Percentiles rank a stretch among this genome's conserved stretches.
Conservation (phyloP, 179 eudicot genomes). For the Camellia oleifera region DNA sequence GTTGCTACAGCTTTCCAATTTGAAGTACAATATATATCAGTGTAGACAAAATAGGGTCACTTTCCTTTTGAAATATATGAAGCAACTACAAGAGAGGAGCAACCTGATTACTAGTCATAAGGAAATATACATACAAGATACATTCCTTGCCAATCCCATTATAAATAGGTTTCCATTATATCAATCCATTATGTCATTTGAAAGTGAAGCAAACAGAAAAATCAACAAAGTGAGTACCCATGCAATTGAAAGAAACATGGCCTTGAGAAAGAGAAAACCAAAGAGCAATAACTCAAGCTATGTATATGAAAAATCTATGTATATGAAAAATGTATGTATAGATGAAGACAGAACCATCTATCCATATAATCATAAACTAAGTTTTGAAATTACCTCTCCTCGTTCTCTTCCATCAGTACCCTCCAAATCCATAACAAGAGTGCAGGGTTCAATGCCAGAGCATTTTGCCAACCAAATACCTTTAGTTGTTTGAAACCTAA, state of each 20-base stretch:
- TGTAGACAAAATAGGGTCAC: not conserved
- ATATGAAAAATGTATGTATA: not conserved
- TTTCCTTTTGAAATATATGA: not conserved
- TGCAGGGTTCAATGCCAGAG: conserved; percentile 64
- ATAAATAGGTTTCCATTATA: not conserved
- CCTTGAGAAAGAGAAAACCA: no score
- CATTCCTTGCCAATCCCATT: not conserved
- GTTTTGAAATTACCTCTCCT: conserved; percentile 51
- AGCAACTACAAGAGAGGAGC: not conserved
- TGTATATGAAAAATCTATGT: no score
- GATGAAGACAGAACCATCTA: not conserved
- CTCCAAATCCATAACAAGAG: conserved; percentile 73
- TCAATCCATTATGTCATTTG: no score
- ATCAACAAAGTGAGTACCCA: no score
- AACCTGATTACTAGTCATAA: not conserved
- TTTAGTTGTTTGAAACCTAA: conserved; percentile 88
- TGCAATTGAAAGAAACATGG: no score
- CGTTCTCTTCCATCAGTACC: conserved; percentile 81
- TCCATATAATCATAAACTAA: not conserved
- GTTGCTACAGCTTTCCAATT: not conserved
- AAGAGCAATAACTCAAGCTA: no score
- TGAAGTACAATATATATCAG: not conserved
- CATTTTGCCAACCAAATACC: conserved; percentile 72
- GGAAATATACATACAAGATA: not conserved
- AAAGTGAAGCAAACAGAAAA: no score